Evolutionary conservation across 331 rosid species (phyloP).

Genomic region (Saraca asoca): DNA sequence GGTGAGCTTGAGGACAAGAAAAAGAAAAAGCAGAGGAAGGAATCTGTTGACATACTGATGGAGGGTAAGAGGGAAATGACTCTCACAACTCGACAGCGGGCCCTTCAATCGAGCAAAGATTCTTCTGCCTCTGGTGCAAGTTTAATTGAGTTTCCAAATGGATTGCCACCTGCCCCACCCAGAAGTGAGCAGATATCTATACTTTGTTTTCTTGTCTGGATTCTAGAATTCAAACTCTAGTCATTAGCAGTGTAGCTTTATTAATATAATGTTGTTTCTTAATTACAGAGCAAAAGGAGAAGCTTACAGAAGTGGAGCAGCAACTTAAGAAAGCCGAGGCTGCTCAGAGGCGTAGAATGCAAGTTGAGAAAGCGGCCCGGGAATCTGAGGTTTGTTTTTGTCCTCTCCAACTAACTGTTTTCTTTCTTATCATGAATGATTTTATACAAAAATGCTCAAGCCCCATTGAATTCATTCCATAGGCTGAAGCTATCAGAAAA

Average conservation of each 20-base stretch:
- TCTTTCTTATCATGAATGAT: constrained; percentile 9
- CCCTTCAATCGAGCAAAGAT: constrained; percentile 80
- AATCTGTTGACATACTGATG: constrained; percentile 63
- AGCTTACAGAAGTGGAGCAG: constrained; percentile 80
- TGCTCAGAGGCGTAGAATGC: constrained; percentile 87
- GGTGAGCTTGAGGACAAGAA: constrained; percentile 68
- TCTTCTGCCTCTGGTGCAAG: constrained; percentile 58
- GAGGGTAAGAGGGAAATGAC: constrained; percentile 64
- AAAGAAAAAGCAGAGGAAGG: constrained; percentile 70
- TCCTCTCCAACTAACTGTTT: constrained; percentile 21
- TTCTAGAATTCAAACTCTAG: constrained; percentile 31
- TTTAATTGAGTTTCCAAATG: constrained; percentile 80
- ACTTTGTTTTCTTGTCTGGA: constrained; percentile 26
- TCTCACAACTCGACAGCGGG: constrained; percentile 77
- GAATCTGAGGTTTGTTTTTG: constrained; percentile 79
- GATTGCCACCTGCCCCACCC: constrained; percentile 90
- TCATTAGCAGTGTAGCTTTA: constrained; percentile 33
- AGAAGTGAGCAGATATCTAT: constrained; percentile 68
- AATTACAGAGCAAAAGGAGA: constrained; percentile 82
- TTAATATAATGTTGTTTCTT: constrained; percentile 22
- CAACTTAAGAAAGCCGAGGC: constrained; percentile 93
- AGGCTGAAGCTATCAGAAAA: constrained; percentile 96
- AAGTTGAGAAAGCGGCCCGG: constrained; percentile 84
- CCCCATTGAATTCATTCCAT: constrained; percentile 32
- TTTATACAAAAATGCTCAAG: constrained; percentile 10